These are phyloP conservation scores for Thelonectria discophora DNA, from an alignment of 2,329 filamentous ascomycete genomes.

Conservation along the genomic window DNA sequence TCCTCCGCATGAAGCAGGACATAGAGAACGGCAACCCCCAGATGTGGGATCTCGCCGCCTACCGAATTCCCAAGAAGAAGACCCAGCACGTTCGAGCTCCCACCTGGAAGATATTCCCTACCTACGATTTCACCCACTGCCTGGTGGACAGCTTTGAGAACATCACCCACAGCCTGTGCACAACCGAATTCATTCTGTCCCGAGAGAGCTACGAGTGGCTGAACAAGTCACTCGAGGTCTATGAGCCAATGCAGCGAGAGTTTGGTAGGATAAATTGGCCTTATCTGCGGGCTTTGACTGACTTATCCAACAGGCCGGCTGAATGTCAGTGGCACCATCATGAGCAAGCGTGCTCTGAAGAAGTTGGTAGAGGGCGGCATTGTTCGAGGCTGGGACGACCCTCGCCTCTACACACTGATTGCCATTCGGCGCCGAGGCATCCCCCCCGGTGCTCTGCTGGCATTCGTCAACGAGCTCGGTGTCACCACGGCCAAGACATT, in stretches of 20 bases:
- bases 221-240: slow-evolving; percentile 81
- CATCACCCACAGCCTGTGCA: slow-evolving; percentile 93
- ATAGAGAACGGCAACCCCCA: slow-evolving; percentile 86
- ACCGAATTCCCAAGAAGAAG: slow-evolving; percentile 79
- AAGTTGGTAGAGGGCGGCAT: slow-evolving; percentile 80
- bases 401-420: slow-evolving; percentile 87
- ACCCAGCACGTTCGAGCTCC: slow-evolving; percentile 81
- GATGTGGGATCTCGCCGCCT: slow-evolving; percentile 96
- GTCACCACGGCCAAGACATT: slow-evolving; percentile 84
- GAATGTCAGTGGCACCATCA: slow-evolving; percentile 83
- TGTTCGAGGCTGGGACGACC: slow-evolving; percentile 91
- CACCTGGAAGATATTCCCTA: slow-evolving; percentile 93
- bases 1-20: slow-evolving; percentile 93
- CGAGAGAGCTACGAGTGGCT: slow-evolving; percentile 92
- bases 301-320: slow-evolving; percentile 43
- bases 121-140: slow-evolving; percentile 92
- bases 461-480: slow-evolving; percentile 90
- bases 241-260: slow-evolving; percentile 94
- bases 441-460: slow-evolving; percentile 86
- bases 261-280: slow-evolving; percentile 54
- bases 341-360: slow-evolving; percentile 86
- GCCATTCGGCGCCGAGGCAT: slow-evolving; percentile 85
- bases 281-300: not conserved
- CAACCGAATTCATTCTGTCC: slow-evolving; percentile 88
- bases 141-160: slow-evolving; percentile 91